Percentiles rank a stretch among this genome's conserved stretches.
These are phyloP conservation scores for Neophaeococcomyces aloes DNA, from an alignment of 2,329 filamentous ascomycete genomes.

Conservation along the genomic window DNA sequence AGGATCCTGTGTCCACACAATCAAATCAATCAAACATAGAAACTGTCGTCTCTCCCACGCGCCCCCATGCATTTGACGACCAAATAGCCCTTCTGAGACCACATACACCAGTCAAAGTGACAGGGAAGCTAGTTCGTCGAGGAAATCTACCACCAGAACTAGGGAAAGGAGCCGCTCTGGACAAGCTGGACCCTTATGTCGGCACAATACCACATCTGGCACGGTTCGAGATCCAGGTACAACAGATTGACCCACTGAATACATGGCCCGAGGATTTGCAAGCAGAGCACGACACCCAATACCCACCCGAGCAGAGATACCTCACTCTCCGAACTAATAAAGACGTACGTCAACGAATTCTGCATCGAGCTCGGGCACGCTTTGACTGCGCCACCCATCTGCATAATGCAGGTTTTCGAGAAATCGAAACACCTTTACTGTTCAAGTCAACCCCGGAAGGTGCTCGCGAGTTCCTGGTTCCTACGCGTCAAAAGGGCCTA, in stretches of 20 bases:
- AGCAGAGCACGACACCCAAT: slow-evolving; percentile 62
- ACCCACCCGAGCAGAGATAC: slow-evolving; percentile 65
- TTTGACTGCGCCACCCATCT: slow-evolving; percentile 47
- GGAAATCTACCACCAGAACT: slow-evolving; percentile 19
- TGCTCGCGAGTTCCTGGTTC: slow-evolving; percentile 87
- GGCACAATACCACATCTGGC: slow-evolving; percentile 18
- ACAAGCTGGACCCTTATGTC: slow-evolving; percentile 15
- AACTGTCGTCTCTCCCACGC: not conserved
- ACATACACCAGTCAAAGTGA: slow-evolving; percentile 46
- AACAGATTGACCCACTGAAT: slow-evolving; percentile 58
- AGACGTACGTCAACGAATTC: slow-evolving; percentile 56
- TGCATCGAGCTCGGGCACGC: slow-evolving; percentile 55
- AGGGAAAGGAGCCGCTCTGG: slow-evolving; percentile 23
- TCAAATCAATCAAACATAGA: slow-evolving; percentile 5
- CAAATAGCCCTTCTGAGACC: slow-evolving; percentile 35
- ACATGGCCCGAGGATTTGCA: slow-evolving; percentile 65
- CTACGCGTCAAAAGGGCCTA: slow-evolving; percentile 61
- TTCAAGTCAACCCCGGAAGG: slow-evolving; percentile 98
- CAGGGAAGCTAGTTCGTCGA: slow-evolving; percentile 39
- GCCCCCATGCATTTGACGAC: slow-evolving; percentile 19
- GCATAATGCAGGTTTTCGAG: slow-evolving; percentile 50
- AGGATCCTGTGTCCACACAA: slow-evolving; percentile 15
- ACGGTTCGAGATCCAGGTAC: slow-evolving; percentile 50
- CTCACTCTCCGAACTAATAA: slow-evolving; percentile 70
- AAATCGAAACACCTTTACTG: slow-evolving; percentile 84